Base-by-base conservation (phyloP, 2,329 filamentous ascomycete genomes). In the Aspergillus melleus region DNA sequence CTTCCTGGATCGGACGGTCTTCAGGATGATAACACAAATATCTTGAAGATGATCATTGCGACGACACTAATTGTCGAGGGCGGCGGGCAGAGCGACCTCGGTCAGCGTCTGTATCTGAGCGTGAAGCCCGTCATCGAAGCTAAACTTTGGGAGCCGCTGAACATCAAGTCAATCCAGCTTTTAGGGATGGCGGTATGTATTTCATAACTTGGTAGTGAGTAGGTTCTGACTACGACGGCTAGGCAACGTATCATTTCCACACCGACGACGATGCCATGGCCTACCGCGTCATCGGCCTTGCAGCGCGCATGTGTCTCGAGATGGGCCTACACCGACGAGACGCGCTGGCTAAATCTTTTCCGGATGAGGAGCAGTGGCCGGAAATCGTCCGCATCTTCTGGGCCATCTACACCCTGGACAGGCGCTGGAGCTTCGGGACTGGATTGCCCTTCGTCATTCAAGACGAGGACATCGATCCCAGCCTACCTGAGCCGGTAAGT, bases 351-450 rank as follows among this genome's bases (percentile, higher is more conserved):
- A 86, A 84, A 59, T 80, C 82, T 19, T 91, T 94, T 51, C 77
- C 82, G 8, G 85, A 90, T 63, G 87, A 90, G 49, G 81, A 86
- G 47, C 89, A 92, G 62, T 84, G 90, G 52, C 81, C 83, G 53
- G 83, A 86, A 54, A 87, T 90, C 0, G 82, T 90, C 29, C 86
- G 88, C 53, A 85, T 91, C 14, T 96, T 96, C 74, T 97, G 91
- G 93, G 87, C 89, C 1, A 87, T 92, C 19, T 96, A 95, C 70
- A 88, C 92, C 4, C 80, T 96, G 44, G 93, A 96, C 72, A 83
- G 92, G 44, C 84, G 92, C 54, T 96, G 92, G 92, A 92, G 90
- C 64, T 91, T 96, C 67, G 90, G 89, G n/a, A 93, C 91, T 0
- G 92, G 92, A 0, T 83, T 96, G 74, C 92, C 92, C 0, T 96